Evolutionary conservation across 176 grass and related monocot genomes (phyloP), one percentile per base, ranked within the genome.

Genomic region (Luzula sylvatica): DNA sequence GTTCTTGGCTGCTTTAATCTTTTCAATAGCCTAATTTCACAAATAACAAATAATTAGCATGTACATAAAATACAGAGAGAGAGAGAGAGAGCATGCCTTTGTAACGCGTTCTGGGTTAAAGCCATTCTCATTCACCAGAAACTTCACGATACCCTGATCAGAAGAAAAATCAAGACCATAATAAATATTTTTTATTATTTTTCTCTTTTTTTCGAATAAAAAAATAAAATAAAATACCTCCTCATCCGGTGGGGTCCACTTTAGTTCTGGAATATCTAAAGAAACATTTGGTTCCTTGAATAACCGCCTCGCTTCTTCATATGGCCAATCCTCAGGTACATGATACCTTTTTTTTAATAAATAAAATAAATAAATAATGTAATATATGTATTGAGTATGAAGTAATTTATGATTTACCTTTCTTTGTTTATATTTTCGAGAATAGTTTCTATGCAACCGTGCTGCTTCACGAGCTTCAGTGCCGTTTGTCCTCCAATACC

Each of bases 391-490:
- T 35, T 7, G 5, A 9, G 9, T 35, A 62, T 47, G 15, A 62
- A 15, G 38, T 35, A 35, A 35, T 7, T 35, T 28, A 23, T 42
- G 8, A 44, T 43, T n/a, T 62, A 87, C 88, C 72, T 87, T 59
- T 94, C 82, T 83, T 83, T 94, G 68, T 94, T 94, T 46, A 87
- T 79, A 47, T 87, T 81, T 72, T 87, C 88, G 42, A 94, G 65
- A 48, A 94, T 87, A 54, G 42, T 54, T 74, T 94, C 88, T 68
- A 94, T 94, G 56, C 68, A 87, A 20, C 79, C 79, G 5, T 94
- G 58, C 50, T 94, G 78, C 44, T 65, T 79, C 60, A 94, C 87
- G 65, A 94, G 79, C 65, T 94, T 94, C 63, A 94, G 75, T 71
- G 88, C 88, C 65, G 88, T 94, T 73, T 54, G 69, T 20, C 88